These are phyloP conservation scores for Candida odintsovae DNA, from an alignment of 805 yeast genomes.

Conservation along the genomic window DNA sequence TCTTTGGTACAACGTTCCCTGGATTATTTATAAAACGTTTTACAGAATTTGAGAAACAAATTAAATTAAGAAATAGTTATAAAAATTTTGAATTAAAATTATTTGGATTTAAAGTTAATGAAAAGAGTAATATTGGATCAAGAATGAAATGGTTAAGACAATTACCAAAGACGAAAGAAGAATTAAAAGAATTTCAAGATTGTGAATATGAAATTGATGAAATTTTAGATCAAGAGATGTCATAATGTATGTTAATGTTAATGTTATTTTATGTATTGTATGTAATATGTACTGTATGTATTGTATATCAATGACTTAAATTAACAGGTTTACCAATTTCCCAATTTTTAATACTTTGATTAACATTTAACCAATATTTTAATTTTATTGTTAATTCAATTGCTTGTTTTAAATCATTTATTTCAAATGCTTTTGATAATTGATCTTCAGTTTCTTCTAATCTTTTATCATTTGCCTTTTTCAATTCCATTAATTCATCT, in stretches of 20 bases:
- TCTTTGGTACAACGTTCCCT: slow-evolving; percentile 93
- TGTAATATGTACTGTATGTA: too few species aligned
- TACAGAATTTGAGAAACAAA: slow-evolving; percentile 82
- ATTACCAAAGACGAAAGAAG: slow-evolving; percentile 58
- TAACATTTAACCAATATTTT: slow-evolving; percentile 81
- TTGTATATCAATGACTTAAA: slow-evolving; percentile 48
- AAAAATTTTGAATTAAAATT: slow-evolving; percentile 63
- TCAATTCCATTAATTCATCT: slow-evolving; percentile 48
- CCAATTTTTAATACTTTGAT: slow-evolving; percentile 72
- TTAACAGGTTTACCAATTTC: slow-evolving; percentile 62
- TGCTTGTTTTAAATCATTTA: slow-evolving; percentile 49
- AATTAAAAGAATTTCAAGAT: slow-evolving; percentile 52
- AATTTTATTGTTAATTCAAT: slow-evolving; percentile 63
- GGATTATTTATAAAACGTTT: slow-evolving; percentile 87
- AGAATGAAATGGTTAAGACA: slow-evolving; percentile 93
- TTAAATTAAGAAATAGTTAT: slow-evolving; percentile 44
- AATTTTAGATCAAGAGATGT: slow-evolving; percentile 31
- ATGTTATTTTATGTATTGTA: neutral
- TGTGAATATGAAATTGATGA: slow-evolving; percentile 53
- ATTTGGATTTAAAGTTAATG: slow-evolving; percentile 83
- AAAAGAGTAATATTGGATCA: slow-evolving; percentile 75
- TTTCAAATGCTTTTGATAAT: slow-evolving; percentile 42
- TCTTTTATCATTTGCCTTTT: slow-evolving; percentile 50
- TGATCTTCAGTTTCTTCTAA: slow-evolving; percentile 39
- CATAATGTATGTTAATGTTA: neutral